A percentile compares a stretch with the other conserved stretches of the same genome.
Evolutionary conservation across 1,284 basidiomycete species (phyloP).

Genomic region (Papiliotrema laurentii): DNA sequence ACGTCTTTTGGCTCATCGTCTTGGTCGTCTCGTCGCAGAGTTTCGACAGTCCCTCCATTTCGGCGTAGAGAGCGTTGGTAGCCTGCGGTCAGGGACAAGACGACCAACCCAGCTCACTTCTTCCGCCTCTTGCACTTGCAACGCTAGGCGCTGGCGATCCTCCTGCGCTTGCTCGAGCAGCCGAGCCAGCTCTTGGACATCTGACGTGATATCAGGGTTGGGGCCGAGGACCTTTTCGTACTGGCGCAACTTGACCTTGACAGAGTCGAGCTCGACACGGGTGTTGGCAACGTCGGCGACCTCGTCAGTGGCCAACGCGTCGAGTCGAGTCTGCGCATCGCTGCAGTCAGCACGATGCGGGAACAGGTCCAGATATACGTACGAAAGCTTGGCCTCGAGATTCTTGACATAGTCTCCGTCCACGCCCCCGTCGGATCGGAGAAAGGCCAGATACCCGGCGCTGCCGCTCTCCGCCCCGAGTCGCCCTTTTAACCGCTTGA

Average conservation of each 20-base stretch:
- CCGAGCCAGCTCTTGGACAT: conserved; percentile 54
- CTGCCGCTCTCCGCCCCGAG: conserved; percentile 71
- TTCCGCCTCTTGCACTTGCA: conserved; percentile 50
- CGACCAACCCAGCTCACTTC: conserved; percentile 35
- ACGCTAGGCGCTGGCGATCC: conserved; percentile 57
- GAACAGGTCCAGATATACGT: conserved; percentile 20
- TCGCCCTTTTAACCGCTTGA: conserved; percentile 67
- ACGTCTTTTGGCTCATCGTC: conserved; percentile 77
- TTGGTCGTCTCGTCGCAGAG: conserved; percentile 84
- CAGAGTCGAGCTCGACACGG: conserved; percentile 25
- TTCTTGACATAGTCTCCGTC: conserved; percentile 61
- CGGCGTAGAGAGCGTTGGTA: conserved; percentile 72
- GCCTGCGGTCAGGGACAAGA: conserved; percentile 49
- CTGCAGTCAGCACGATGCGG: conserved; percentile 19
- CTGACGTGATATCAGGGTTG: conserved; percentile 50
- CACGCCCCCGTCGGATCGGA: conserved; percentile 59
- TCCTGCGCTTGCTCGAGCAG: conserved; percentile 62
- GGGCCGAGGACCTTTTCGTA: conserved; percentile 65
- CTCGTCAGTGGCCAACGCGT: not conserved
- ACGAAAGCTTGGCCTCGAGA: conserved; percentile 58
- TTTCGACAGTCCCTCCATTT: conserved; percentile 78
- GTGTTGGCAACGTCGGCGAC: conserved; percentile 1
- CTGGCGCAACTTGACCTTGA: conserved; percentile 53
- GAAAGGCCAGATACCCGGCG: conserved; percentile 66
- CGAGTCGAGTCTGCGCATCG: conserved; percentile 11